These are phyloP conservation scores for Mercurialis annua DNA, from an alignment of 345 rosid genomes.

Conservation along the genomic window DNA sequence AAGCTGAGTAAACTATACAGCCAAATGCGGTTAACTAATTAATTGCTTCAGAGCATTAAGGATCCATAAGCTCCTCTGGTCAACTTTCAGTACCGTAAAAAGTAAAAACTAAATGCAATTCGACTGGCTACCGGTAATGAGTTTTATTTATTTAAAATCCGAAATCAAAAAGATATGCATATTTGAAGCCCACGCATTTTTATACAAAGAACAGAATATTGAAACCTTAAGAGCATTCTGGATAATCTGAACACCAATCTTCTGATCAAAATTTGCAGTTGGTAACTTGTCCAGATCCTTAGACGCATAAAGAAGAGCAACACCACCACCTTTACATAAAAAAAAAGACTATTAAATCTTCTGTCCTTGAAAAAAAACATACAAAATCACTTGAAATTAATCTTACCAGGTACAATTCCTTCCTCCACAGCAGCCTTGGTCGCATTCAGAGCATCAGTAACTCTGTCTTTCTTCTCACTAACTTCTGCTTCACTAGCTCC, in stretches of 20 bases:
- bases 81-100: background rate
- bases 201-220: background rate
- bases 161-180: background rate
- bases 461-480: conserved; percentile 30
- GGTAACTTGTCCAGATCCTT: conserved; percentile 29
- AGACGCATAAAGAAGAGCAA: conserved; percentile 32
- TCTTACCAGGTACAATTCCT: conserved; percentile 30
- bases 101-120: background rate
- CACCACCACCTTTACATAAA: conserved; percentile 26
- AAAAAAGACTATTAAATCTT: background rate
- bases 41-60: background rate
- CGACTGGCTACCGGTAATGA: background rate
- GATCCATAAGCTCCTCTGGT: too few relatives aligned
- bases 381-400: background rate
- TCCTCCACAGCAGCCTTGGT: conserved; percentile 34
- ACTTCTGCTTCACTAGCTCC: conserved; percentile 35
- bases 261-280: conserved; percentile 30
- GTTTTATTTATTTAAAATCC: background rate
- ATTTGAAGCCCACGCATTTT: background rate
- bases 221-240: conserved; percentile 31
- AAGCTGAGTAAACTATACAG: background rate
- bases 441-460: conserved; percentile 33
- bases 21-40: too few relatives aligned
- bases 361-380: background rate
- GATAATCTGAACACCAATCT: conserved; percentile 30